These are phyloP conservation scores for Madurella mycetomatis DNA, from an alignment of 2,329 filamentous ascomycete species.

Conservation along the genomic window DNA sequence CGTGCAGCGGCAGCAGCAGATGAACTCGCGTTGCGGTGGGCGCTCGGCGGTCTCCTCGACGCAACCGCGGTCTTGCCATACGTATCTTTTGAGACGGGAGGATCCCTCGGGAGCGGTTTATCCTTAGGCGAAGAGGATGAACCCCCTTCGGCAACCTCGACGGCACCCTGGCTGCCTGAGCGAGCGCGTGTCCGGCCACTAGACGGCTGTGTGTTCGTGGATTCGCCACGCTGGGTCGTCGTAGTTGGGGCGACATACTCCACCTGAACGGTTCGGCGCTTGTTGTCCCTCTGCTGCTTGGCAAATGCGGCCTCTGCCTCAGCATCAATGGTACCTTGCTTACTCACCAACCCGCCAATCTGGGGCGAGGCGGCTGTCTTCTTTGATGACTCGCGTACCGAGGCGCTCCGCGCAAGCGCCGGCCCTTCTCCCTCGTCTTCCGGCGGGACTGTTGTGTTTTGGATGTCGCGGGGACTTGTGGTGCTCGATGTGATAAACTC, in stretches of 20 bases:
- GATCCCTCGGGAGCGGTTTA: conserved; percentile 58
- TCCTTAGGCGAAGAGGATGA: conserved; percentile 39
- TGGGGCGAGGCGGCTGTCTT: conserved; percentile 47
- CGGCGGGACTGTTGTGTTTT: conserved; percentile 66
- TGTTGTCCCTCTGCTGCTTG: conserved; percentile 75
- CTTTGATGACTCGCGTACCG: conserved; percentile 83
- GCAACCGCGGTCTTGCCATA: conserved; percentile 35
- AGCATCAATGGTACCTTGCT: conserved; percentile 69
- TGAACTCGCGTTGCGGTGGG: conserved; percentile 44
- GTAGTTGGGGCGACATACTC: conserved; percentile 94
- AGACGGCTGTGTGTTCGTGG: conserved; percentile 24
- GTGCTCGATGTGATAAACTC: conserved; percentile 96
- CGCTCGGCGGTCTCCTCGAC: conserved; percentile 43
- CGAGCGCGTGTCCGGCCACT: conserved; percentile 49
- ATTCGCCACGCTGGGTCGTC: conserved; percentile 69
- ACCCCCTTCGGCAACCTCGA: conserved; percentile 33
- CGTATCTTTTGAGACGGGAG: conserved; percentile 43
- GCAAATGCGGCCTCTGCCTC: conserved; percentile 53
- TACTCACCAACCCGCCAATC: conserved; percentile 63
- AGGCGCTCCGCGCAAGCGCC: conserved; percentile 76
- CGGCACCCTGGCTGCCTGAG: conserved; percentile 51
- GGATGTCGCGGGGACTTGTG: conserved; percentile 79
- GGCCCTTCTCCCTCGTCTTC: conserved; percentile 55
- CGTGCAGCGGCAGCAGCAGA: conserved; percentile 36
- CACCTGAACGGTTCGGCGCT: conserved; percentile 91